A percentile compares a stretch with the other conserved stretches of the same genome.
These are phyloP conservation scores for Daucus carota DNA, from an alignment of 129 eudicot genomes.

Conservation along the genomic window DNA sequence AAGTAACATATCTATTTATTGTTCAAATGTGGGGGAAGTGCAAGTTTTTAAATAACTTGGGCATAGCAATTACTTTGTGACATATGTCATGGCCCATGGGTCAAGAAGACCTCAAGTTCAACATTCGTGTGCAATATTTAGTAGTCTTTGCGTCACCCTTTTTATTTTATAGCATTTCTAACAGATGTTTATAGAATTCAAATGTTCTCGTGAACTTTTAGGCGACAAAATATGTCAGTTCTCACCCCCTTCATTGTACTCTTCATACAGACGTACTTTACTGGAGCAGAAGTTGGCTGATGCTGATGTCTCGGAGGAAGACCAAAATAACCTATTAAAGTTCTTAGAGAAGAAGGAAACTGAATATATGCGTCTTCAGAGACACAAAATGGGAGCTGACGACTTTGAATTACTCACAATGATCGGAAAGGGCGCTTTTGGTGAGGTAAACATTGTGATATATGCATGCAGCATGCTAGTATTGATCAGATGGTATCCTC, in stretches of 20 bases:
- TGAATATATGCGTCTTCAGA: constrained; percentile 13
- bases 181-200: background rate
- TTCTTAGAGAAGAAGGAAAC: constrained; percentile 15
- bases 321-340: constrained; percentile 10
- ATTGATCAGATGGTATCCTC: background rate
- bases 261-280: background rate
- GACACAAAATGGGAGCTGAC: constrained; percentile 14
- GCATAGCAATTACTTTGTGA: too few relatives aligned
- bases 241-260: constrained; percentile 5
- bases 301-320: constrained; percentile 13
- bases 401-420: constrained; percentile 12
- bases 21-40: too few relatives aligned
- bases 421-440: constrained; percentile 17
- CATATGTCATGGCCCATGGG: too few relatives aligned
- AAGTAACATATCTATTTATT: too few relatives aligned
- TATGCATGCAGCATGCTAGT: background rate
- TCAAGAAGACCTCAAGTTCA: background rate
- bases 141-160: background rate
- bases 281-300: constrained; percentile 11
- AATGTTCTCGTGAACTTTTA: background rate
- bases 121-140: background rate
- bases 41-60: too few relatives aligned
- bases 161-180: background rate
- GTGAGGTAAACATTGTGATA: constrained; percentile 7
- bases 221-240: background rate